Evolutionary conservation across 2,329 filamentous ascomycete genomes (phyloP).

Genomic region (Sphaerulina musiva): DNA sequence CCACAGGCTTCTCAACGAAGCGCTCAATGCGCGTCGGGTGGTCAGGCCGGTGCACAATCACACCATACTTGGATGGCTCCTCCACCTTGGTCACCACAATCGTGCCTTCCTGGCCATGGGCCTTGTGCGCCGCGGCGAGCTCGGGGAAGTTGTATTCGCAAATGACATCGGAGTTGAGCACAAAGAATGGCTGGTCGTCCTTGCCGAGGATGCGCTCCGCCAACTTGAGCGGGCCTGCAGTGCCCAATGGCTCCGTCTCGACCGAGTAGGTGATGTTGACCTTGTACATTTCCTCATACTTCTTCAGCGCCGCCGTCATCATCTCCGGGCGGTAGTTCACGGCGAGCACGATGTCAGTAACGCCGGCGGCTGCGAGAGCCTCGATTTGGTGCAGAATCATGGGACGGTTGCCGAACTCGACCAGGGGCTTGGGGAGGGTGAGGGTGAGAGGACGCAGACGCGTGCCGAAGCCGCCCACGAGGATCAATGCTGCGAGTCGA

Average conservation of each 20-base stretch:
- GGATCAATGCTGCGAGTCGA: slow-evolving; percentile 73
- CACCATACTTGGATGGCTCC: slow-evolving; percentile 97
- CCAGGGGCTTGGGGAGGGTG: slow-evolving; percentile 92
- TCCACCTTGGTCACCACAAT: slow-evolving; percentile 99
- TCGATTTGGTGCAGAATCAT: slow-evolving; percentile 99
- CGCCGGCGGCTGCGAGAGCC: slow-evolving; percentile 83
- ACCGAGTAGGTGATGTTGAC: slow-evolving; percentile 97
- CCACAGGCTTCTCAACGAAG: slow-evolving; percentile 98
- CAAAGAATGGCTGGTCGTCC: slow-evolving; percentile 92
- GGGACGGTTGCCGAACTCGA: slow-evolving; percentile 97
- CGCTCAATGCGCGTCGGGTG: slow-evolving; percentile 90
- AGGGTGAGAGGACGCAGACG: slow-evolving; percentile 94
- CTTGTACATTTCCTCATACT: slow-evolving; percentile 90
- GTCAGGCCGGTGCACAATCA: slow-evolving; percentile 92
- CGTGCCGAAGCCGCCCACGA: slow-evolving; percentile 97
- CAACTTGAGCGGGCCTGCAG: slow-evolving; percentile 89
- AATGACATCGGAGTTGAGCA: slow-evolving; percentile 96
- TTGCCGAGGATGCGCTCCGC: slow-evolving; percentile 88
- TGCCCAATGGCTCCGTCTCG: slow-evolving; percentile 90
- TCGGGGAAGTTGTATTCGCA: slow-evolving; percentile 95
- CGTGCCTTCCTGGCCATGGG: slow-evolving; percentile 89
- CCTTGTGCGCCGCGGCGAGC: slow-evolving; percentile 84
- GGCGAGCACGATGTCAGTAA: slow-evolving; percentile 94
- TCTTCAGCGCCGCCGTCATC: slow-evolving; percentile 88
- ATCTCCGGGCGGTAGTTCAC: slow-evolving; percentile 99